Percentiles rank a stretch among this genome's conserved stretches.
Conservation (phyloP, 148 eudicot species). For the Silene uniflora region DNA sequence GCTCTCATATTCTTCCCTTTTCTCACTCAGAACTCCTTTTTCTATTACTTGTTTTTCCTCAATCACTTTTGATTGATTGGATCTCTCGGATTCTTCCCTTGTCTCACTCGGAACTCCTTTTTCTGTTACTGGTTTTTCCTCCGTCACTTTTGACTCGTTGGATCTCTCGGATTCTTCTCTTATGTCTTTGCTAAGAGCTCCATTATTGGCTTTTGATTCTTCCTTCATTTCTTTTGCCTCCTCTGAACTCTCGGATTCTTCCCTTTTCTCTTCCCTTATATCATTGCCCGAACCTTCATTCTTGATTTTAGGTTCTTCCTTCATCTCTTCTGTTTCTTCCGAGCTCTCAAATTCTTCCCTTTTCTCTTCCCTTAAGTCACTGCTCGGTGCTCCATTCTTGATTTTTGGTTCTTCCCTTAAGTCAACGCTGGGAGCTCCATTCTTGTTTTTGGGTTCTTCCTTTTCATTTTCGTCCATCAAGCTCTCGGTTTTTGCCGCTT, state of each 20-base stretch:
- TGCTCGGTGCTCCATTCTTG: neutral
- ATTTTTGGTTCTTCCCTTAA: neutral
- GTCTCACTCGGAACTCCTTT: neutral
- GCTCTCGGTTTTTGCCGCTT: neutral
- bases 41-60: neutral
- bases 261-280: constrained; percentile 6
- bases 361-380: neutral
- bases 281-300: neutral
- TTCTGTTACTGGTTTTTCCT: neutral
- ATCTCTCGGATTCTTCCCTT: constrained; percentile 3
- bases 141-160: neutral
- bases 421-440: neutral
- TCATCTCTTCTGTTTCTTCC: neutral
- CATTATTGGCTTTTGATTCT: constrained; percentile 5
- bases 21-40: constrained; percentile 4
- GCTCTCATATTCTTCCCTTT: constrained; percentile 14
- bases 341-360: neutral
- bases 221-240: neutral
- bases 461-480: neutral
- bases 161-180: constrained; percentile 7
- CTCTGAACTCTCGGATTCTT: neutral
- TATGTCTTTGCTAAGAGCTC: neutral
- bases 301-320: neutral
- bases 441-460: neutral
- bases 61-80: neutral